A percentile compares a stretch with the other conserved stretches of the same genome.
These are phyloP conservation scores for Tephrocybe sp. DNA, from an alignment of 768 basidiomycete genomes.

Conservation along the genomic window DNA sequence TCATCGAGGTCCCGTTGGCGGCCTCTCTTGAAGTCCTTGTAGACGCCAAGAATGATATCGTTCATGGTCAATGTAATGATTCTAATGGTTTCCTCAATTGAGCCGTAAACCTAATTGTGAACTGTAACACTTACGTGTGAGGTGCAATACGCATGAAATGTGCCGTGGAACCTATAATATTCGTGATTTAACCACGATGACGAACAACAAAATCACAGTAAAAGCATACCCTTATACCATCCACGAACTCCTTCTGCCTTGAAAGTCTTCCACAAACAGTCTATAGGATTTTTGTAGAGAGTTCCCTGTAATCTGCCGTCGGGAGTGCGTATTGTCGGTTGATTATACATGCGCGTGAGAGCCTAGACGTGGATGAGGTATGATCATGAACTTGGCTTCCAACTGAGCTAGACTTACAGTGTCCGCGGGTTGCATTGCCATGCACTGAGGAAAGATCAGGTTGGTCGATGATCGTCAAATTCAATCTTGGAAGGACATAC, in stretches of 20 bases:
- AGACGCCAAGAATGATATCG: constrained; percentile 71
- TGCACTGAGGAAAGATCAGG: constrained; percentile 45
- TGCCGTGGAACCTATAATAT: not conserved
- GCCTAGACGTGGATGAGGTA: constrained; percentile 45
- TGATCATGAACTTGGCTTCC: constrained; percentile 4
- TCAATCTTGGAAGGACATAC: constrained; percentile 46
- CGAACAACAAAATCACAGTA: not conserved
- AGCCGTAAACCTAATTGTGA: not conserved
- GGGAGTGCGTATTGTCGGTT: constrained; percentile 73
- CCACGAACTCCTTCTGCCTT: constrained; percentile 86
- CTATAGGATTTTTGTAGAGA: constrained; percentile 89
- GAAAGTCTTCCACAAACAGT: constrained; percentile 96
- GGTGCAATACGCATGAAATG: not conserved
- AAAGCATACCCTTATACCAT: constrained; percentile 90
- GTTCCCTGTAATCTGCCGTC: constrained; percentile 73
- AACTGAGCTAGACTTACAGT: constrained; percentile 43
- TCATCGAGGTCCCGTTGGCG: constrained; percentile 27
- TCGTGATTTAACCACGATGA: not conserved
- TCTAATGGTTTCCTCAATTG: constrained; percentile 33
- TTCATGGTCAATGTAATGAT: constrained; percentile 92
- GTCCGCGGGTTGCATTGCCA: constrained; percentile 95
- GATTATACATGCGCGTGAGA: constrained; percentile 95
- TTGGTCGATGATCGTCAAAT: no score
- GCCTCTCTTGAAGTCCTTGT: constrained; percentile 46
- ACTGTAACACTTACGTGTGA: not conserved